Percentiles rank a stretch among this genome's conserved stretches.
Conservation (phyloP, 2,329 filamentous ascomycete species). For the Chrysoporthe deuterocubensis region DNA sequence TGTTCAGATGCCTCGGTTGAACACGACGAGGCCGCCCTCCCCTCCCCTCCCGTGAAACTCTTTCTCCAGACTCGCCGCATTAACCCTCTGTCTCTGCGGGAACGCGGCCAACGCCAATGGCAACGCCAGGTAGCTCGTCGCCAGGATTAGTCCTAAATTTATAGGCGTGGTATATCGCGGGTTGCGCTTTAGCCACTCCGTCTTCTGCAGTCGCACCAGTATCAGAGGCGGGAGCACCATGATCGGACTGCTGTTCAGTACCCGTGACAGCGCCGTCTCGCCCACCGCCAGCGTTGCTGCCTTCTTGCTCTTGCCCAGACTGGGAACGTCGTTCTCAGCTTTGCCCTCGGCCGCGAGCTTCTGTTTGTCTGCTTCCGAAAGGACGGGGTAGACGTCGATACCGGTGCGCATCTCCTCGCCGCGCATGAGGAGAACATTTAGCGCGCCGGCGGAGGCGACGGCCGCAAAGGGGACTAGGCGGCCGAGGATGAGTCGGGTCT, state of each 20-base stretch:
- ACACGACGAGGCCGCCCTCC: slow-evolving; percentile 82
- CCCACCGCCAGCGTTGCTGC: slow-evolving; percentile 88
- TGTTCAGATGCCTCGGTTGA: slow-evolving; percentile 86
- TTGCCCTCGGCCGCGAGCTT: slow-evolving; percentile 60
- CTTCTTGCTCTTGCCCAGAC: slow-evolving; percentile 83
- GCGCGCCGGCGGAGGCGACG: slow-evolving; percentile 84
- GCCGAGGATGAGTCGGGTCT: slow-evolving; percentile 74
- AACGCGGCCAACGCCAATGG: slow-evolving; percentile 91
- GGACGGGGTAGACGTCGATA: slow-evolving; percentile 88
- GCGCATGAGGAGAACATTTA: slow-evolving; percentile 98
- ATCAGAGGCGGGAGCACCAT: slow-evolving; percentile 94
- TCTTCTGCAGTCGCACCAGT: slow-evolving; percentile 82
- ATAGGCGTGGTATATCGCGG: slow-evolving; percentile 79
- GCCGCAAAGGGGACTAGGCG: slow-evolving; percentile 96
- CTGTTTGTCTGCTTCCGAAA: slow-evolving; percentile 70
- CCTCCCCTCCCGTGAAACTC: slow-evolving; percentile 86
- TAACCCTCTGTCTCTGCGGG: slow-evolving; percentile 85
- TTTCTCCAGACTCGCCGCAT: slow-evolving; percentile 75
- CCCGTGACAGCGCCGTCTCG: slow-evolving; percentile 89
- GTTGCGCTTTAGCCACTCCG: slow-evolving; percentile 76
- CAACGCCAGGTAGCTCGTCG: slow-evolving; percentile 84
- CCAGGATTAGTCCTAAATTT: slow-evolving; percentile 85
- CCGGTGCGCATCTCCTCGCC: slow-evolving; percentile 91
- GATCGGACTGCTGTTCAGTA: slow-evolving; percentile 93
- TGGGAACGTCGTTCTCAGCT: slow-evolving; percentile 67